These are phyloP conservation scores for Pythium phragmiticola DNA, from an alignment of 352 stramenopile genomes.

Conservation along the genomic window DNA sequence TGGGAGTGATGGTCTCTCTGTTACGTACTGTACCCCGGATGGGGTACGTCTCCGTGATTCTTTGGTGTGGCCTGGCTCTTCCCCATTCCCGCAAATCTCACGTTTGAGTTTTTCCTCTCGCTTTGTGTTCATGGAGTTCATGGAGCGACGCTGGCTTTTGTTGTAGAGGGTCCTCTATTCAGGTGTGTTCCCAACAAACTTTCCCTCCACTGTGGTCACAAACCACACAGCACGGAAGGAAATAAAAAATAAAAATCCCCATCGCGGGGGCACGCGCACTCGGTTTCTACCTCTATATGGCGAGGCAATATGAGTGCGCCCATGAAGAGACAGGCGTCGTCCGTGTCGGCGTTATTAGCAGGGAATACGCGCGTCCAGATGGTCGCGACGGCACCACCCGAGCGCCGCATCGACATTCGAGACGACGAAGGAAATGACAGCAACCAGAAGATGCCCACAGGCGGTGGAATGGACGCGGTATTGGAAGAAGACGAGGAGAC, in stretches of 20 bases:
- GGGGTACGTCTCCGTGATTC: slow-evolving; percentile 13
- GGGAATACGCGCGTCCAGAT: background rate
- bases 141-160: background rate
- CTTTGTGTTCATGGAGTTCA: background rate
- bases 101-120: background rate
- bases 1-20: slow-evolving; percentile 5
- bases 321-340: slow-evolving; percentile 12
- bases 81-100: background rate
- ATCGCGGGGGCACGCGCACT: background rate
- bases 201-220: background rate
- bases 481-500: background rate
- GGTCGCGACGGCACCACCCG: slow-evolving; percentile 22
- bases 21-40: slow-evolving; percentile 1
- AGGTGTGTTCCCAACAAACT: background rate
- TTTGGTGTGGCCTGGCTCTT: slow-evolving; percentile 22
- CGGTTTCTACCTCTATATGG: slow-evolving; percentile 6
- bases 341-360: slow-evolving; percentile 7
- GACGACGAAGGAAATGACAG: slow-evolving; percentile 1
- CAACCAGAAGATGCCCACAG: too few species aligned
- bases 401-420: slow-evolving; percentile 29
- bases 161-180: background rate
- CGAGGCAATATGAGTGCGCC: slow-evolving; percentile 15
- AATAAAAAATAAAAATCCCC: background rate
- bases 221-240: background rate
- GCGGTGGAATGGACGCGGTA: background rate